Base-by-base conservation (phyloP, 2,329 filamentous ascomycete species). In the Dothistroma septosporum region DNA sequence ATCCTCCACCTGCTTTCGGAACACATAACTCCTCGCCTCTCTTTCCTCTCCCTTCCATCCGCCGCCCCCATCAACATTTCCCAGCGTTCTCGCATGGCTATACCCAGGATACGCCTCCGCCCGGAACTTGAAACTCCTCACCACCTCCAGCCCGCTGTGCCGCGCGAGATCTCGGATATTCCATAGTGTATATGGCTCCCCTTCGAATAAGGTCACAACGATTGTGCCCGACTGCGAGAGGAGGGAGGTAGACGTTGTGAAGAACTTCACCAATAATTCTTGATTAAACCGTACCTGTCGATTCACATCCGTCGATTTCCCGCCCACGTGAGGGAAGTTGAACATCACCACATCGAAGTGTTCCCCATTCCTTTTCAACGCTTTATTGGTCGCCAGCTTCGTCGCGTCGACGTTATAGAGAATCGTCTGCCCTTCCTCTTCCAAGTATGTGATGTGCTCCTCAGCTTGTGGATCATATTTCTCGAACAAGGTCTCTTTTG, bases 251-350 rank as follows among this genome's bases (percentile, higher is more conserved):
- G 83, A 81, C 58, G 79, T 76, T 61, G 75, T 73, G 77, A 91
- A 91, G 77, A 90, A 90, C 48, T 80, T 78, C 14, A 90, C 87
- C 37, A 91, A 81, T 55, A 91, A 80, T 70, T 89, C 86, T 76
- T 96, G 92, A 78, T 99, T 97, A 74, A 90, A 86, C 59, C 94
- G 87, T 14, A 97, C 92, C 77, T 99, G 94, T 37, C 94, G 83
- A 78, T 97, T 97, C 59, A 97, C 89, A 78, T 97, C 92, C 68
- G 89, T 97, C 66, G 86, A 89, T 70, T 95, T 87, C 50, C 94
- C 94, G 65, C 94, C 94, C 3, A 95, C 89, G 78, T 99, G 94
- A 37, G 94, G 94, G 76, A 99, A 99, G 80, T 97, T 96, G 85
- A 97, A 99, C 66, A 93, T 82, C 64, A 97, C 87, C 59, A 86